Evolutionary conservation across 2,329 filamentous ascomycete species (phyloP).

Genomic region (Aureobasidium sp.): DNA sequence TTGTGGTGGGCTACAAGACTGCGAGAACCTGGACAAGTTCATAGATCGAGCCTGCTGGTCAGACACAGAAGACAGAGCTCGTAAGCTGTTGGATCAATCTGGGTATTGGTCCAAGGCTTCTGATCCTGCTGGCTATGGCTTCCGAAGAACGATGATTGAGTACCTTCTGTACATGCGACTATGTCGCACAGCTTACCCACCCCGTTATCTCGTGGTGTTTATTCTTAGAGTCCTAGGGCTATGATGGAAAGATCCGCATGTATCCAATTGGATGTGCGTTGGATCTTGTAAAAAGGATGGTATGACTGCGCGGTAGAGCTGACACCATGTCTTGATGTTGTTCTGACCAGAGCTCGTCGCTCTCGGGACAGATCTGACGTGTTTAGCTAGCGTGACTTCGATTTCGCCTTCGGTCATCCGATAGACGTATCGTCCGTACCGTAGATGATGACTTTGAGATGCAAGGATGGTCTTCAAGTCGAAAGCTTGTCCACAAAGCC

Average conservation of each 20-base stretch:
- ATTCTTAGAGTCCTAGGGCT: not conserved
- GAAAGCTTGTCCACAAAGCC: not conserved
- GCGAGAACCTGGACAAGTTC: not conserved
- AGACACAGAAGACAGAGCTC: not conserved
- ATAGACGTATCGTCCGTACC: not conserved
- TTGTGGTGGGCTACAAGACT: not conserved
- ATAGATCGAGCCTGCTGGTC: not conserved
- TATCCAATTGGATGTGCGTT: not conserved
- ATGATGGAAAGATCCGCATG: not conserved
- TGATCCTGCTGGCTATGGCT: not conserved
- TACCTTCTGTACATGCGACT: not conserved
- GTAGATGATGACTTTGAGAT: not conserved
- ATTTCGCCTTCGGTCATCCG: too few species aligned
- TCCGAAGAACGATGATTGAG: not conserved
- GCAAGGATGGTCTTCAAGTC: not conserved
- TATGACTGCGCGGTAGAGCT: not conserved
- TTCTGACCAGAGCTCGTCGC: not conserved
- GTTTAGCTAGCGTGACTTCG: not conserved
- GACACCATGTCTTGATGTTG: not conserved
- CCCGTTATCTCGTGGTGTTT: not conserved
- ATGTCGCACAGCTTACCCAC: conserved; percentile 1
- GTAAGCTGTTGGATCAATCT: not conserved
- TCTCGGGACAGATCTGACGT: not conserved
- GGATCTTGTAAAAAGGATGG: not conserved
- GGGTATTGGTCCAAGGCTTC: not conserved